Evolutionary conservation across 345 rosid genomes (phyloP), one percentile per base, ranked within the genome.

Genomic region (Melastoma malabathricum): DNA sequence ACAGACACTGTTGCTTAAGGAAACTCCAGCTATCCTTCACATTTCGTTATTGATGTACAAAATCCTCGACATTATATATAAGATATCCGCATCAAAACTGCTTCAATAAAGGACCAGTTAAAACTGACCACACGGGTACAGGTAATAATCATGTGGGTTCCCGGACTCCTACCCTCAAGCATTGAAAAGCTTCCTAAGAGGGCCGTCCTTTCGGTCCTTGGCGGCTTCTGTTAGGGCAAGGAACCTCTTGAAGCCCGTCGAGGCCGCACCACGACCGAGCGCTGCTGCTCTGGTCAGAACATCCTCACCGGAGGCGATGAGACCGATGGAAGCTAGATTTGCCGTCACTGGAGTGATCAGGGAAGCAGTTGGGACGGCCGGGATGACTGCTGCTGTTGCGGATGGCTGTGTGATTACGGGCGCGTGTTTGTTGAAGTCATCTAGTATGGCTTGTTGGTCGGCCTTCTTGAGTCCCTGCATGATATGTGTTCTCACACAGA

Each of bases 211-310:
- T 44, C 92, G 73, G 68, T 92, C 93, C 76, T 92, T 92, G 14
- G 97, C 98, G 23, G 97, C 98, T 81, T 92, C 98, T 0, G 97
- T 92, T 50, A 92, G 81, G 61, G 98, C 98, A 58, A 92, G 89
- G 75, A 92, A 92, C 79, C 95, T 77, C 76, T 87, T 92, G 75
- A 87, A 87, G 46, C 98, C 98, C 10, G 98, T 87, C 13, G 81
- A 87, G 43, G 98, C 98, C 9, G 98, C 98, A 31, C 98, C 98
- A 29, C 97, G 79, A 18, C 98, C 97, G 7, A 92, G 97, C 2
- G 97, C 97, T 10, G 97, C 97, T 13, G 98, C 98, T 70, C 98
- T 72, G 13, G 94, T 78, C 29, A 92, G 78, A 56, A 92, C 98
- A 49, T 84, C 98, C 69, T 87, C 97, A 18, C 97, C 69, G 13